Evolutionary conservation across 2,329 filamentous ascomycete genomes (phyloP).

Genomic region (Penicillium sp.): DNA sequence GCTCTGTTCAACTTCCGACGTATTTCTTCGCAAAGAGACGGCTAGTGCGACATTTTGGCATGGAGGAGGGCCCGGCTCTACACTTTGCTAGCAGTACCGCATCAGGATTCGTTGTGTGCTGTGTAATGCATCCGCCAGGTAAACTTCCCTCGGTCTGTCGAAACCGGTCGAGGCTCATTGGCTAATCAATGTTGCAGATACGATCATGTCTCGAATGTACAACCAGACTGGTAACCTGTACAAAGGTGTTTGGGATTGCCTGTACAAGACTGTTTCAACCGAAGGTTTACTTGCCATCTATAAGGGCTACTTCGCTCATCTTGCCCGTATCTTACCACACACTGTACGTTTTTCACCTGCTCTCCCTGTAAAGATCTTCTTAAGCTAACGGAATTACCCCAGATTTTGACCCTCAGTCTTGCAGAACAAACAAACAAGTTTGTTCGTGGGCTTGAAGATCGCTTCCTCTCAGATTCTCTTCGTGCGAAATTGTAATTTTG

Average conservation of each 20-base stretch:
- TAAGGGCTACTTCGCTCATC: constrained; percentile 94
- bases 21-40: constrained; percentile 96
- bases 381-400: constrained; percentile 20
- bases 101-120: constrained; percentile 94
- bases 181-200: constrained; percentile 55
- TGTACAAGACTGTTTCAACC: constrained; percentile 83
- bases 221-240: constrained; percentile 99
- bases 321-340: constrained; percentile 90
- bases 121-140: constrained; percentile 96
- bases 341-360: constrained; percentile 52
- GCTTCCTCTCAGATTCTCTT: constrained; percentile 46
- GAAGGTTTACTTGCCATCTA: constrained; percentile 92
- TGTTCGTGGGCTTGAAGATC: constrained; percentile 71
- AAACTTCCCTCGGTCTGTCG: constrained; percentile 26
- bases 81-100: constrained; percentile 84
- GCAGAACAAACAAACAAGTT: constrained; percentile 97
- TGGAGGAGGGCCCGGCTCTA: constrained; percentile 85
- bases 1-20: constrained; percentile 91
- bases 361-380: not conserved
- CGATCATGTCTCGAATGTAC: constrained; percentile 97
- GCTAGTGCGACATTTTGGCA: constrained; percentile 74
- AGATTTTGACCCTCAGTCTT: constrained; percentile 83
- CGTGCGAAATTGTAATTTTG: constrained; percentile 44
- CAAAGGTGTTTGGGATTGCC: constrained; percentile 83
- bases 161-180: constrained; percentile 4